Conservation (phyloP, 2,329 filamentous ascomycete species). For the Ramularia endophylla region DNA sequence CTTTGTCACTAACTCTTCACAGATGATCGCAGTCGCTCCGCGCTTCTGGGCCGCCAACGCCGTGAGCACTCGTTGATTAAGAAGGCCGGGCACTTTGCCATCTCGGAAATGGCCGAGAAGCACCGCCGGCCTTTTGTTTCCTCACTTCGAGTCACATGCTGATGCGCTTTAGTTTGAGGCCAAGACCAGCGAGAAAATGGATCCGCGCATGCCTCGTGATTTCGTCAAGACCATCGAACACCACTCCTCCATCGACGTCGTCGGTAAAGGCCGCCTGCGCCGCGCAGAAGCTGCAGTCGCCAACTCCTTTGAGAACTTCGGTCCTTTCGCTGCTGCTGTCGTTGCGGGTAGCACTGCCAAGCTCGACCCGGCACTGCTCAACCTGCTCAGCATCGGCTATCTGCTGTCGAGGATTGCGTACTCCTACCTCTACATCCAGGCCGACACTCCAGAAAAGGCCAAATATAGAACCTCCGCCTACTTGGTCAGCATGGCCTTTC, state of each 20-base stretch:
- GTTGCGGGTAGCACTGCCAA: slow-evolving; percentile 34
- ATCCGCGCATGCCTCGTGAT: slow-evolving; percentile 28
- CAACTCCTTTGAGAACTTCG: slow-evolving; percentile 38
- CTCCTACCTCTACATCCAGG: slow-evolving; percentile 26
- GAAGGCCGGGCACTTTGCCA: neutral
- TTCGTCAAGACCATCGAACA: slow-evolving; percentile 22
- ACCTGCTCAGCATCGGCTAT: slow-evolving; percentile 25
- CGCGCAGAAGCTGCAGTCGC: slow-evolving; percentile 34
- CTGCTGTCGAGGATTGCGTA: slow-evolving; percentile 25
- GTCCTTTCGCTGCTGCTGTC: slow-evolving; percentile 35
- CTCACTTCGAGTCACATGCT: no score
- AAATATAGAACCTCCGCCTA: slow-evolving; percentile 18
- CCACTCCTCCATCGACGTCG: slow-evolving; percentile 28
- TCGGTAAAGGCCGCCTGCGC: slow-evolving; percentile 30
- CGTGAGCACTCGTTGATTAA: slow-evolving; percentile 6
- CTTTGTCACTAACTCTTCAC: slow-evolving; percentile 19
- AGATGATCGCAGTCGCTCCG: slow-evolving; percentile 28
- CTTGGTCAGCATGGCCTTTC: slow-evolving; percentile 19
- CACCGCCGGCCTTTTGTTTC: no score
- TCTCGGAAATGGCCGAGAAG: no score
- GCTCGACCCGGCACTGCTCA: slow-evolving; percentile 24
- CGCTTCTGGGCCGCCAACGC: slow-evolving; percentile 28
- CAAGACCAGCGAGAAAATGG: slow-evolving; percentile 17
- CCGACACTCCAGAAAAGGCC: slow-evolving; percentile 17
- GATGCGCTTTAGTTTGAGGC: slow-evolving; percentile 8